Base-by-base conservation (phyloP, 225 moss, liverwort and hornwort species). In the Physcomitrellopsis africana region DNA sequence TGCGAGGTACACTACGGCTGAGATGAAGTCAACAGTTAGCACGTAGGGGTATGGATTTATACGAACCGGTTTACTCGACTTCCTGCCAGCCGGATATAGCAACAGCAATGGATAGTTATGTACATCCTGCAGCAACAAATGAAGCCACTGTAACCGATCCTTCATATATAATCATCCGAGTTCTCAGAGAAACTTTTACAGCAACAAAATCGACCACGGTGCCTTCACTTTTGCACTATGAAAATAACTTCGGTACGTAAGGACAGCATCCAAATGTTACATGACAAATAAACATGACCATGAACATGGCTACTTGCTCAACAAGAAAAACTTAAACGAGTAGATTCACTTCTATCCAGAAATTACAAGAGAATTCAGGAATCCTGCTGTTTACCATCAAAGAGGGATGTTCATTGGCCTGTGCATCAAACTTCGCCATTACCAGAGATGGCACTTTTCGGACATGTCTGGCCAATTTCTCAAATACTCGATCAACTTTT, bases 401-500 rank as follows among this genome's bases (percentile, higher is more conserved):
- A 17, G 63, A 67, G 20, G 93, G 91, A 72, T 99, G 99, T 73
- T 95, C 95, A 80, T 99, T 99, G 3, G 80, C 79, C 58, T 92
- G 81, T 11, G 79, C 90, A 88, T 99, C 90, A 53, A 85, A 71
- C 65, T 90, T 95, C 32, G 86, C 95, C 76, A 99, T 76, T 15
- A 91, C 77, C 56, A 95, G 76, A 13, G 93, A 90, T 20, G 89
- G 68, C 54, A 85, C 78, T n/a, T 71, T 77, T 83, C 82, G 87
- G 76, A 92, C 86, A 64, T 83, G 80, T 57, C 73, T 90, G 46
- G 95, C 90, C 72, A 99, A 71, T 65, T 89, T 99, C 73, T 86
- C 81, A 74, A 99, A 93, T 24, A 66, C 75, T 70, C 86, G 87
- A 73, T 76, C 76, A 64, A 93, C 82, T 51, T 92, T 76, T 8